These are phyloP conservation scores for Xylaria sp. DNA, from an alignment of 2,329 filamentous ascomycete genomes.

Conservation along the genomic window DNA sequence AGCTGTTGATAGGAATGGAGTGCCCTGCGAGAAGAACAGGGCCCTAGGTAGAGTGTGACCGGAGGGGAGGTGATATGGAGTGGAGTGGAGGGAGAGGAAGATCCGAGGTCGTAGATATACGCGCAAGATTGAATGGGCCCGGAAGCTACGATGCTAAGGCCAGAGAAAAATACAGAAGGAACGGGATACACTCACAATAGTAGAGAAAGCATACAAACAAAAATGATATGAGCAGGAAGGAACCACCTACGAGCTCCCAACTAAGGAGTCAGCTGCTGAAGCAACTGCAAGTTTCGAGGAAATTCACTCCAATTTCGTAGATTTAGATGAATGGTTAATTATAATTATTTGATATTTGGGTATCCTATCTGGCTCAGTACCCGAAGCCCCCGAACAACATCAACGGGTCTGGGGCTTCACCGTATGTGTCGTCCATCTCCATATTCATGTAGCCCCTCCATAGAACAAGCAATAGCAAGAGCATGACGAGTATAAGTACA, in stretches of 20 bases:
- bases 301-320: neutral
- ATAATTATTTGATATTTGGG: neutral
- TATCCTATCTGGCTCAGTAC: neutral
- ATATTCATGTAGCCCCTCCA: slow-evolving; percentile 32
- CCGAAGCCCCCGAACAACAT: neutral
- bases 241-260: neutral
- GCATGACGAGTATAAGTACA: slow-evolving; percentile 38
- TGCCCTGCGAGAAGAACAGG: too few relatives aligned
- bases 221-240: neutral
- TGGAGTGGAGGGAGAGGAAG: too few relatives aligned
- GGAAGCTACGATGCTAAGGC: too few relatives aligned
- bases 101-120: too few relatives aligned
- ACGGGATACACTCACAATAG: too few relatives aligned
- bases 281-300: neutral
- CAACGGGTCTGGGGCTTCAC: neutral
- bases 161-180: too few relatives aligned
- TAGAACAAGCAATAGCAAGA: slow-evolving; percentile 36
- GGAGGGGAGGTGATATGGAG: too few relatives aligned
- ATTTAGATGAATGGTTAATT: neutral
- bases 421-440: neutral
- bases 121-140: too few relatives aligned
- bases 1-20: too few relatives aligned
- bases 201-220: neutral
- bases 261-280: neutral
- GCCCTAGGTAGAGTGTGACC: too few relatives aligned